A percentile compares a stretch with the other conserved stretches of the same genome.
Conservation (phyloP, 2,329 filamentous ascomycete species). For the Talaromyces amestolkiae region DNA sequence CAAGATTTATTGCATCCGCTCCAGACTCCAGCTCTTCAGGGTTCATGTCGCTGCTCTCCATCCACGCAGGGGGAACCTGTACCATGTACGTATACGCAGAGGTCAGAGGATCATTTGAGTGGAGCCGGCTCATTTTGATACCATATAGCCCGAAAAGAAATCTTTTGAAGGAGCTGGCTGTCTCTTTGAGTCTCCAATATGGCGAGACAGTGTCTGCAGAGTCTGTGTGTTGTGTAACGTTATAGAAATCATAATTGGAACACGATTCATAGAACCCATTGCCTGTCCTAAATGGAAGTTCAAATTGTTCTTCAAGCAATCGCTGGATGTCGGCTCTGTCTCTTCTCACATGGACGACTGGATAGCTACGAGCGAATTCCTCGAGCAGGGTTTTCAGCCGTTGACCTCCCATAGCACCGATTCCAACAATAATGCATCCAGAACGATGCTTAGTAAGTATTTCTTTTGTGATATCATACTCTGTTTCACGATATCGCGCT, state of each 20-base stretch:
- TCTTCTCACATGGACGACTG: constrained; percentile 65
- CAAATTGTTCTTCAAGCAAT: constrained; percentile 23
- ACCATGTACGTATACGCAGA: constrained; percentile 1
- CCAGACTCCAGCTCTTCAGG: not conserved
- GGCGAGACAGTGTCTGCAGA: not conserved
- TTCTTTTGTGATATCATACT: constrained; percentile 1
- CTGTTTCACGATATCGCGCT: not conserved
- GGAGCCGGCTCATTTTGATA: not conserved
- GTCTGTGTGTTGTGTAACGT: not conserved
- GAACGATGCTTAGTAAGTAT: constrained; percentile 48
- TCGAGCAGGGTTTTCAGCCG: constrained; percentile 57
- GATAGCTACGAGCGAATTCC: constrained; percentile 59
- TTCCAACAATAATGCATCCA: constrained; percentile 65
- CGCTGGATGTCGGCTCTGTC: constrained; percentile 38
- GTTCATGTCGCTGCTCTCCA: not conserved
- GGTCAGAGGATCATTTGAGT: not conserved
- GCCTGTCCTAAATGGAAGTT: constrained; percentile 20
- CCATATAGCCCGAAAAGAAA: constrained; percentile 1
- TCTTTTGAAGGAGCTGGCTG: not conserved
- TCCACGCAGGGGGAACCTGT: not conserved
- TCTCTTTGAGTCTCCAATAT: constrained; percentile 1
- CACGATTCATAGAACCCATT: constrained; percentile 36
- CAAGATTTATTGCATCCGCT: constrained; percentile 5
- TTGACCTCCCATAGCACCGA: constrained; percentile 62
- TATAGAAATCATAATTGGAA: constrained; percentile 27